Evolutionary conservation across 306 rosid species (phyloP), one percentile per base, ranked within the genome.

Genomic region (Ziziphus jujuba): DNA sequence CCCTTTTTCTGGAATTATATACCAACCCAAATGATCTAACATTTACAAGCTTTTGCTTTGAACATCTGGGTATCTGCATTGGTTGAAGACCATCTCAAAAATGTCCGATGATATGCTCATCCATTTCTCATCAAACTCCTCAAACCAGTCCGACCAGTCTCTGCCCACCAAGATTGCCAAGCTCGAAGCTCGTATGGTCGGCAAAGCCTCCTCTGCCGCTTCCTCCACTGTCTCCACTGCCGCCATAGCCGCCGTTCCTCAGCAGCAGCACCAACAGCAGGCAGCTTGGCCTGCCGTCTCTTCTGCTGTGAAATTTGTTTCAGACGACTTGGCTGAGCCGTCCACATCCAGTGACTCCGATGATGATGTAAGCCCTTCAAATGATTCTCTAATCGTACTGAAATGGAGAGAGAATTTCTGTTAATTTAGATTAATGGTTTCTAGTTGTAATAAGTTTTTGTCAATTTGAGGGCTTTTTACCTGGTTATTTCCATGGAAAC

Each of bases 61-160:
- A 17, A 11, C 17, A 14, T 21, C 35, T 23, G 43, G 22, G 38
- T n/a, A 4, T 16, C 61, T 13, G 57, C 67, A 78, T 67, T 78
- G 71, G 45, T 6, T 16, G 16, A 28, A 5, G 21, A 9, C 35
- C 4, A 33, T 14, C 36, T 12, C 19, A n/a, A 52, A 75, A 78
- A 91, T 95, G 99, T 95, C 99, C 65, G 99, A 91, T 69, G 99
- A 91, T 68, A 76, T 88, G 95, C 89, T 87, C 20, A 50, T 84
- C n/a, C 99, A 95, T 87, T 91, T 95, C 78, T 89, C 97, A 4
- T 95, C 99, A 65, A 95, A 95, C 75, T 95, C 99, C 20, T 95
- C 96, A 9, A 95, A 95, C 83, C 99, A 88, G 79, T 95, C 99
- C 24, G 99, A 95, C 79, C 97, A 95, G 80, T 91, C 99, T 64